Evolutionary conservation across 179 eudicot genomes (phyloP).

Genomic region (Beta corolliflora): DNA sequence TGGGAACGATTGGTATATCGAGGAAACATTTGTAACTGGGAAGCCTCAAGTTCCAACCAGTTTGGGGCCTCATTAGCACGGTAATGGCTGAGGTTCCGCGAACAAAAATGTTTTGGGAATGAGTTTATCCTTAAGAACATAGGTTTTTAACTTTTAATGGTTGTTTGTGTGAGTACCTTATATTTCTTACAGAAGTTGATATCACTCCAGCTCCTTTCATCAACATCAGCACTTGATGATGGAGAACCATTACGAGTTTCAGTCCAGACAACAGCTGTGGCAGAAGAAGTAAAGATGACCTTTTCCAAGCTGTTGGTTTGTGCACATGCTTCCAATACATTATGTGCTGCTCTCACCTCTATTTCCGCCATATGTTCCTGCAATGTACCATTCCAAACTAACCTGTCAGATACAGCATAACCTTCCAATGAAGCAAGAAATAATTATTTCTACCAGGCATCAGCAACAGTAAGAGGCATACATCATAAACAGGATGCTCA

Average conservation of each 20-base stretch:
- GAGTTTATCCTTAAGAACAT: too few species aligned
- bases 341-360: conserved; percentile 67
- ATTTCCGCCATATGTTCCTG: conserved; percentile 60
- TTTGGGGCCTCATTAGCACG: too few species aligned
- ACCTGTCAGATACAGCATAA: neutral
- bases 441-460: neutral
- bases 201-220: conserved; percentile 58
- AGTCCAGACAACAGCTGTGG: conserved; percentile 57
- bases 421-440: neutral
- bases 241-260: conserved; percentile 31
- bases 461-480: conserved; percentile 23
- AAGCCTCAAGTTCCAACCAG: too few species aligned
- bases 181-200: conserved; percentile 50
- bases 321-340: conserved; percentile 66
- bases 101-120: too few species aligned
- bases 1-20: too few species aligned
- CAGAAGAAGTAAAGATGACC: conserved; percentile 63
- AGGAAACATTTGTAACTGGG: too few species aligned
- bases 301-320: conserved; percentile 51
- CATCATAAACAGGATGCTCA: conserved; percentile 57
- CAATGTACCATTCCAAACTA: neutral
- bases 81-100: too few species aligned
- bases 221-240: conserved; percentile 30
- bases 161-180: conserved; percentile 40
- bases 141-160: neutral